Percentiles rank a stretch among this genome's conserved stretches.
Evolutionary conservation across 805 yeast genomes (phyloP).

Genomic region (Debaryomyces hansenii): DNA sequence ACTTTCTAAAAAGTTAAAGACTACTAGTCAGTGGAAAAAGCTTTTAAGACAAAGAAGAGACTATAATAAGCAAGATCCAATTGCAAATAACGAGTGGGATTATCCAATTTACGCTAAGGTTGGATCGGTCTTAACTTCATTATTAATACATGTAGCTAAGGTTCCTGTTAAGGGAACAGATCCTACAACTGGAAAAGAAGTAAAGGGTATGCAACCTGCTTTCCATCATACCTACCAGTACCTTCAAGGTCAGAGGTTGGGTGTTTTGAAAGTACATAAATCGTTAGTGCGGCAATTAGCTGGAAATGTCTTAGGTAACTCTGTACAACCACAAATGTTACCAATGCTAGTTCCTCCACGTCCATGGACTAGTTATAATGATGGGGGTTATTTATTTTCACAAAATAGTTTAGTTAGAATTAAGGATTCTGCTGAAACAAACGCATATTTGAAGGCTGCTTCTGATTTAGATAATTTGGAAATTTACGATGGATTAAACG

Average conservation of each 20-base stretch:
- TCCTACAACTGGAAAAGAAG: slow-evolving; percentile 68
- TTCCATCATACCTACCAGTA: slow-evolving; percentile 87
- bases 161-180: slow-evolving; percentile 78
- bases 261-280: slow-evolving; percentile 76
- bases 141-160: slow-evolving; percentile 78
- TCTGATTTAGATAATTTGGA: slow-evolving; percentile 62
- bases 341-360: slow-evolving; percentile 94
- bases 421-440: slow-evolving; percentile 84
- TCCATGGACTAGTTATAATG: slow-evolving; percentile 79
- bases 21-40: slow-evolving; percentile 48
- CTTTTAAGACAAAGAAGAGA: slow-evolving; percentile 30
- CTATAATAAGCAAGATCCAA: slow-evolving; percentile 8
- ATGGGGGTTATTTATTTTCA: slow-evolving; percentile 81
- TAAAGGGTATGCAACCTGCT: slow-evolving; percentile 83
- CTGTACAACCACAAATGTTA: slow-evolving; percentile 79
- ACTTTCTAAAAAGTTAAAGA: slow-evolving; percentile 41
- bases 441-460: slow-evolving; percentile 85
- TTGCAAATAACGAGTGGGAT: slow-evolving; percentile 23
- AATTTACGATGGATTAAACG: slow-evolving; percentile 80
- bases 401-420: slow-evolving; percentile 69
- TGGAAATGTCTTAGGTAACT: slow-evolving; percentile 60
- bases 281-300: slow-evolving; percentile 65
- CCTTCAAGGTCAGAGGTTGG: slow-evolving; percentile 73
- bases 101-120: slow-evolving; percentile 52
- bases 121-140: slow-evolving; percentile 76